Conservation (phyloP, 78 protist species). For the Dictyostelium discoideum region dicty_2.7 NC_007089.4:1226501-1227000, state of each 20-base stretch:
- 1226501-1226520: not conserved
- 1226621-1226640: not conserved
- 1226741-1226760: conserved; percentile 8
- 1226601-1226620: not conserved
- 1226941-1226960: not conserved
- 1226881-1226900: not conserved
- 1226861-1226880: not conserved
- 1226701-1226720: conserved; percentile 21
- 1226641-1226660: not conserved
- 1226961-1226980: not conserved
- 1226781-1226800: not conserved
- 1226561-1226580: not conserved
- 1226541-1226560: not conserved
- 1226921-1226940: not conserved
- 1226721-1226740: conserved; percentile 41
- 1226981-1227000: not conserved
- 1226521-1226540: too few relatives aligned
- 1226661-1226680: conserved; percentile 28
- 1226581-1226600: not conserved
- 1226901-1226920: not conserved
- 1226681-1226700: conserved; percentile 38
- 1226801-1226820: not conserved
- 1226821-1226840: not conserved
- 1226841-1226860: not conserved
- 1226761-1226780: not conserved